Evolutionary conservation across 768 basidiomycete species (phyloP).

Genomic region (Suillus occidentalis): DNA sequence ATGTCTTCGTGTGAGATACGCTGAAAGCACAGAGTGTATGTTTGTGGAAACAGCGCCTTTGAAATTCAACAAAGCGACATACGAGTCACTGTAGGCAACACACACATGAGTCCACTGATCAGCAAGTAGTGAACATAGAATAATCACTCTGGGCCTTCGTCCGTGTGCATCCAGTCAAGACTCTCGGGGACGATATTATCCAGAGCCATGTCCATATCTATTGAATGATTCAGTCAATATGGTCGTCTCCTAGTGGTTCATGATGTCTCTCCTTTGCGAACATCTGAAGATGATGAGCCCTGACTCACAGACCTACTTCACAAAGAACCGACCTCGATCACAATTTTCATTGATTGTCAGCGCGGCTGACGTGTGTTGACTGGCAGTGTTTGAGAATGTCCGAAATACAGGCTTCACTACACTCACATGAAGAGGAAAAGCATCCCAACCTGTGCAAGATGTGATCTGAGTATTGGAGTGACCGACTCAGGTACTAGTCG

Average conservation of each 20-base stretch:
- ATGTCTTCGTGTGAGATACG: constrained; percentile 89
- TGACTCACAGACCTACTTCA: constrained; percentile 1
- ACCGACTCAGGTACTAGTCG: constrained; percentile 9
- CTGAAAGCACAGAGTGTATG: constrained; percentile 34
- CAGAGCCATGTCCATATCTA: constrained; percentile 95
- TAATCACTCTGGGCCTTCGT: constrained; percentile 89
- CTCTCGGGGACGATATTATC: constrained; percentile 86
- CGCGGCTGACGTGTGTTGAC: constrained; percentile 77
- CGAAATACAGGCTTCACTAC: not conserved
- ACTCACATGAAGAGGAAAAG: constrained; percentile 85
- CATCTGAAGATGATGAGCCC: constrained; percentile 29
- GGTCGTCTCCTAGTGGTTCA: constrained; percentile 2
- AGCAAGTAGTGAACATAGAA: constrained; percentile 6
- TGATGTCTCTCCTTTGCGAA: constrained; percentile 40
- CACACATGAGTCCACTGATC: constrained; percentile 10
- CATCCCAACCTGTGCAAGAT: constrained; percentile 69
- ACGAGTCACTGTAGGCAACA: constrained; percentile 65
- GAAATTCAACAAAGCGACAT: constrained; percentile 26
- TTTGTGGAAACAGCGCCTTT: constrained; percentile 10
- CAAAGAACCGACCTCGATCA: constrained; percentile 58
- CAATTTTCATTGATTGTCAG: constrained; percentile 89
- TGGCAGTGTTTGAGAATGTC: constrained; percentile 35
- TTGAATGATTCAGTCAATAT: constrained; percentile 35
- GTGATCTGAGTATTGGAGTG: not conserved
- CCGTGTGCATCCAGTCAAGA: constrained; percentile 81